These are phyloP conservation scores for Niebla homalea DNA, from an alignment of 495 filamentous ascomycete species.

Conservation along the genomic window DNA sequence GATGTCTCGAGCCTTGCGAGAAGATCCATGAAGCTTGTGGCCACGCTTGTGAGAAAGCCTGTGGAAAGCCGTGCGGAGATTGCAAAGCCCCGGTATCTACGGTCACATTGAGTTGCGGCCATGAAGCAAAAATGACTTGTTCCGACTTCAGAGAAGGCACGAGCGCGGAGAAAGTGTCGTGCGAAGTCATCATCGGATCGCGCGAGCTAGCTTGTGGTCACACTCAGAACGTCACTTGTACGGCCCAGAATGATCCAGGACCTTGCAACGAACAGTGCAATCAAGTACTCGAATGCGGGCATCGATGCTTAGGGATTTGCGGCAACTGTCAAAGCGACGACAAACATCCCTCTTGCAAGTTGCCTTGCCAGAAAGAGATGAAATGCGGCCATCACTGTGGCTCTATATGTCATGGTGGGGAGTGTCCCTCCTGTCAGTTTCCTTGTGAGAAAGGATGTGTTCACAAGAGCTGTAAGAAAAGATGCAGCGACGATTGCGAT, in stretches of 20 bases:
- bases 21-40: conserved; percentile 36
- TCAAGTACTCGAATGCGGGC: conserved; percentile 13
- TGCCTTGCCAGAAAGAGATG: conserved; percentile 30
- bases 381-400: conserved; percentile 42
- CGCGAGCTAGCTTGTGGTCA: conserved; percentile 41
- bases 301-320: conserved; percentile 34
- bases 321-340: conserved; percentile 25
- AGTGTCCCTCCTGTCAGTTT: conserved; percentile 35
- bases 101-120: conserved; percentile 42
- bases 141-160: conserved; percentile 19
- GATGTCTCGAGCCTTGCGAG: conserved; percentile 43
- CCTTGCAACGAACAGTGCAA: conserved; percentile 11
- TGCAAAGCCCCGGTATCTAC: conserved; percentile 28
- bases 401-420: conserved; percentile 33
- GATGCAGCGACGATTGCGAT: conserved; percentile 10
- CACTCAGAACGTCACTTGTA: conserved; percentile 8
- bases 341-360: conserved; percentile 24
- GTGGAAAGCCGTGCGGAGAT: conserved; percentile 34
- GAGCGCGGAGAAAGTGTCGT: conserved; percentile 12
- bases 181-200: conserved; percentile 21
- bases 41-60: conserved; percentile 41
- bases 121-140: conserved; percentile 33
- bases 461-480: conserved; percentile 9
- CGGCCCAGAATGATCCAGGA: not conserved
- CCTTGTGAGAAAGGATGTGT: conserved; percentile 43